A percentile compares a stretch with the other conserved stretches of the same genome.
phyloP scores from a whole-genome alignment of 176 grass and related monocot genomes.

The Rhynchospora tenuis region DNA sequence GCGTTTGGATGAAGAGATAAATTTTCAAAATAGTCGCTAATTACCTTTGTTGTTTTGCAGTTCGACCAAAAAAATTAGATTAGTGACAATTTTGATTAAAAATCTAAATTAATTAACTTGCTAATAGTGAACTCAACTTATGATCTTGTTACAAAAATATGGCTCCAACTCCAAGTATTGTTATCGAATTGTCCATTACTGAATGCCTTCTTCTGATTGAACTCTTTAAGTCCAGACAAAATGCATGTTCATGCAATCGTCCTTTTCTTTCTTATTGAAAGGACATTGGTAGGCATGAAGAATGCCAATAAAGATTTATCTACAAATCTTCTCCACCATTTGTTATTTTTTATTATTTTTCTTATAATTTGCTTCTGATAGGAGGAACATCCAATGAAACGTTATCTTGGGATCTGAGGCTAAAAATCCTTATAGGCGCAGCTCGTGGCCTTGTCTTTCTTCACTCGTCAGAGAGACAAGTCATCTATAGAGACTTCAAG shows the following conservation, averaged over 20 bases:
- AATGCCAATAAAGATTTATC: background rate
- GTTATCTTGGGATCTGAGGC: conserved; percentile 69
- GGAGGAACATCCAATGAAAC: conserved; percentile 51
- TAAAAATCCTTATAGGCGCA: conserved; percentile 85
- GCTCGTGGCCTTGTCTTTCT: conserved; percentile 89
- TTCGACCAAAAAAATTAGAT: too few species aligned
- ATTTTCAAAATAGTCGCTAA: too few species aligned
- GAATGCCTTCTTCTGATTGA: background rate
- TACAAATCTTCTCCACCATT: background rate
- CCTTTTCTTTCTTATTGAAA: background rate
- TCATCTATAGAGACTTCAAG: conserved; percentile 93
- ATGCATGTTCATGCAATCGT: background rate
- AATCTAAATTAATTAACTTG: too few species aligned
- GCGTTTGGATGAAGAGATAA: too few species aligned
- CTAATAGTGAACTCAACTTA: too few species aligned
- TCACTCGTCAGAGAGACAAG: conserved; percentile 71
- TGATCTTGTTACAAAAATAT: background rate
- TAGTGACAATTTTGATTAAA: too few species aligned
- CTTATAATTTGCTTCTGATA: conserved; percentile 19
- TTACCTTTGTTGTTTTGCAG: too few species aligned
- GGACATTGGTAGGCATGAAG: background rate
- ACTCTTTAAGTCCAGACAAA: background rate
- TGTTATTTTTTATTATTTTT: background rate
- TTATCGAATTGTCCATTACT: background rate
- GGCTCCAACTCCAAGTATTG: background rate